Conservation (phyloP, 352 stramenopile genomes). For the Phytophthora pinifolia region DNA sequence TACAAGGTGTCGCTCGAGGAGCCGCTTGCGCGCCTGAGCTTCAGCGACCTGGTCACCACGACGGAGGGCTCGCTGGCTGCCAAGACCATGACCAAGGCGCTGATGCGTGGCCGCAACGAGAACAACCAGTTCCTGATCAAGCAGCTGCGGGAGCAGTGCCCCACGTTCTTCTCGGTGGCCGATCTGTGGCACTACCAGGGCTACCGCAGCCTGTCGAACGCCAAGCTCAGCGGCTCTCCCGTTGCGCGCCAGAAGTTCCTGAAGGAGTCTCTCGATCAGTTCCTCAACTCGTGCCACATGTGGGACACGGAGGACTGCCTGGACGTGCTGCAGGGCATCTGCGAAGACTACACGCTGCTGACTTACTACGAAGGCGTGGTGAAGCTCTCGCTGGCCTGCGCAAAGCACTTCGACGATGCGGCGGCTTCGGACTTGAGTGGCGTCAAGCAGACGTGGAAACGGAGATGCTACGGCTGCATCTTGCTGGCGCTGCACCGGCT, state of each 20-base stretch:
- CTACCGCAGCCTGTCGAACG: slow-evolving; percentile 81
- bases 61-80: slow-evolving; percentile 54
- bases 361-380: slow-evolving; percentile 88
- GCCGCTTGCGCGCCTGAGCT: slow-evolving; percentile 58
- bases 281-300: slow-evolving; percentile 82
- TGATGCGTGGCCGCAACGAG: slow-evolving; percentile 79
- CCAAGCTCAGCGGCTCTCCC: slow-evolving; percentile 66
- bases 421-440: slow-evolving; percentile 63
- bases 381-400: slow-evolving; percentile 77
- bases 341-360: slow-evolving; percentile 76
- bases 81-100: slow-evolving; percentile 77
- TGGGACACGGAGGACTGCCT: slow-evolving; percentile 83
- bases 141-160: slow-evolving; percentile 82
- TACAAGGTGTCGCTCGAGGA: slow-evolving; percentile 75
- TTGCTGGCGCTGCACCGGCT: slow-evolving; percentile 65
- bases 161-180: slow-evolving; percentile 79
- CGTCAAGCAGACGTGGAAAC: slow-evolving; percentile 69
- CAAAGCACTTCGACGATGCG: slow-evolving; percentile 77
- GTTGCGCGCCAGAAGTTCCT: slow-evolving; percentile 64
- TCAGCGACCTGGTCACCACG: slow-evolving; percentile 78
- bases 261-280: slow-evolving; percentile 75
- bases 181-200: slow-evolving; percentile 86
- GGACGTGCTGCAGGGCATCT: slow-evolving; percentile 76
- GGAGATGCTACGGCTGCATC: slow-evolving; percentile 76
- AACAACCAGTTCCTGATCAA: slow-evolving; percentile 84